Evolutionary conservation across 441 rosid genomes (phyloP), one percentile per base, ranked within the genome.

Genomic region (Biscutella laevigata): DNA sequence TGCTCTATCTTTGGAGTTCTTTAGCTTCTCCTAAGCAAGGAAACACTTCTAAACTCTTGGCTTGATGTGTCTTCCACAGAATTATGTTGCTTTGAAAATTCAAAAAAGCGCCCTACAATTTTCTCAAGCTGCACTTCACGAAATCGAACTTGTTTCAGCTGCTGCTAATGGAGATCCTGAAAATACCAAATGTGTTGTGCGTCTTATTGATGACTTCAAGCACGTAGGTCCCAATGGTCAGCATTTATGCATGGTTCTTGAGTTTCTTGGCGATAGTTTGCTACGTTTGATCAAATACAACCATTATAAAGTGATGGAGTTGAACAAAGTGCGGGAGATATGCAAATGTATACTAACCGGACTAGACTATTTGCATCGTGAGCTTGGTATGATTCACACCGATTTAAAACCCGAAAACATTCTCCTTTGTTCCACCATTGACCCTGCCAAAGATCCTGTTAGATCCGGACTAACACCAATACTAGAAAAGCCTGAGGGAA

Each of bases 51-150:
- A 35, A 5, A n/a, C 6, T 54, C 19, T 4, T 25, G 6, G 37
- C 11, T 3, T 25, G 2, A 1, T 47, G 14, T 41, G 0, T 43
- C 13, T 25, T 30, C 38, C 58, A 53, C 40, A 83, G 98, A 82
- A 24, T 26, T 91, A 77, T 66, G 94, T 88, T 69, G 98, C 98
- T 52, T 86, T 91, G 59, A 91, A 91, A 77, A 91, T 91, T 68
- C 96, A 85, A 77, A 91, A 88, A 73, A 91, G 98, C 26, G 96
- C 95, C 5, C 84, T 83, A 11, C 95, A 85, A 53, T 91, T 91
- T 73, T 88, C 95, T 26, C 86, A 88, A 77, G 96, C 96, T 39
- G 96, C 96, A 7, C 77, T 91, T 44, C 98, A 91, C 59, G 98
- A 91, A 80, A 88, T 92, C 24, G 94, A 80, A 51, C 50, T 92